A percentile compares a stretch with the other conserved stretches of the same genome.
phyloP scores from a whole-genome alignment of 2,329 filamentous ascomycete species.

The Purpureocillium takamizusanense region DNA sequence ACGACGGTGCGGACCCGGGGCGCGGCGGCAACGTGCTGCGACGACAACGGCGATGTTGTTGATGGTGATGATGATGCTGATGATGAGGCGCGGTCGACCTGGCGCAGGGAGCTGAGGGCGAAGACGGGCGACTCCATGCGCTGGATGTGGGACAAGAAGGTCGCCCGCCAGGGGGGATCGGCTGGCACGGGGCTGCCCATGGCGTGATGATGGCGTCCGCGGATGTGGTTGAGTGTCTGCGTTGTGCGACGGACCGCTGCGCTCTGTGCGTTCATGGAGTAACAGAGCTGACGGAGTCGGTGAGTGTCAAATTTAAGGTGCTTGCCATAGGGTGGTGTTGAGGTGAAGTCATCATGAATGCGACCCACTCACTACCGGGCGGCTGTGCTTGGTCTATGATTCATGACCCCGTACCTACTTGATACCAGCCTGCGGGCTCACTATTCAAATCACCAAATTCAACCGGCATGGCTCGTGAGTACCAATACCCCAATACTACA shows the following conservation, averaged over 20 bases:
- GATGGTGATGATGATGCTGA: constrained; percentile 10
- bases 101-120: constrained; percentile 41
- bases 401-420: too few relatives aligned
- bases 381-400: neutral
- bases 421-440: too few relatives aligned
- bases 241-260: constrained; percentile 8
- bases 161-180: constrained; percentile 43
- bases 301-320: too few relatives aligned
- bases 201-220: constrained; percentile 14
- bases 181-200: constrained; percentile 15
- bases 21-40: constrained; percentile 30
- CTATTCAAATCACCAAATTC: too few relatives aligned
- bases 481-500: too few relatives aligned
- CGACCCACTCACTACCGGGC: neutral
- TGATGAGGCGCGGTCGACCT: neutral
- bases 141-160: constrained; percentile 41
- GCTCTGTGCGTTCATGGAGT: constrained; percentile 11
- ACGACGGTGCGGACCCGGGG: constrained; percentile 67
- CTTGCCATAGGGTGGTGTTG: neutral
- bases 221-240: constrained; percentile 3
- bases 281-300: neutral
- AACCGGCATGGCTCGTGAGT: too few relatives aligned
- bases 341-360: neutral
- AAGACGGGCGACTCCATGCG: constrained; percentile 40
- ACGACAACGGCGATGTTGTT: constrained; percentile 30